phyloP scores from a whole-genome alignment of 2,329 filamentous ascomycete species.

The Ophiocordyceps polyrhachis-furcata region DNA sequence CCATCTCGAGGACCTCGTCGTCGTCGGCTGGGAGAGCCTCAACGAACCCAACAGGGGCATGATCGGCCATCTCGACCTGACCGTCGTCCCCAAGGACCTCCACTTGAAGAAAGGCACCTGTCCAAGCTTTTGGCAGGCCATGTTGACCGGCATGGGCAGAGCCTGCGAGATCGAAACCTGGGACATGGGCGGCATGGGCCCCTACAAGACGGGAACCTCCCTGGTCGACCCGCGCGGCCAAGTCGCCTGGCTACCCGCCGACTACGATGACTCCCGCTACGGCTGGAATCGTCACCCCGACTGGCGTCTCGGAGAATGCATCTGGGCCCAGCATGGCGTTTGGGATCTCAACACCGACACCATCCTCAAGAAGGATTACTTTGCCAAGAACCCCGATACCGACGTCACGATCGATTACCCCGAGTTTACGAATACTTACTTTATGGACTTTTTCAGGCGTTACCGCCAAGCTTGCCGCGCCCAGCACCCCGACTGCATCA shows the following conservation, averaged over 20 bases:
- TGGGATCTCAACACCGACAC: slow-evolving; percentile 73
- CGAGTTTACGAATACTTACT: slow-evolving; percentile 79
- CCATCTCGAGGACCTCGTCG: slow-evolving; percentile 66
- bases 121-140: slow-evolving; percentile 85
- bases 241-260: slow-evolving; percentile 63
- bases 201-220: slow-evolving; percentile 68
- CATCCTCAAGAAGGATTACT: slow-evolving; percentile 72
- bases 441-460: slow-evolving; percentile 65
- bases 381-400: slow-evolving; percentile 57
- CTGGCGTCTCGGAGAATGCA: slow-evolving; percentile 85
- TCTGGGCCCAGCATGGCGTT: slow-evolving; percentile 93
- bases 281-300: slow-evolving; percentile 73
- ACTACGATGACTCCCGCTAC: slow-evolving; percentile 73
- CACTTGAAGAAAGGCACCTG: slow-evolving; percentile 83
- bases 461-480: slow-evolving; percentile 58
- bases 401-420: slow-evolving; percentile 62
- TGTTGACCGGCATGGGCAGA: slow-evolving; percentile 77
- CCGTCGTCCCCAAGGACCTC: slow-evolving; percentile 66
- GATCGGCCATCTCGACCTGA: slow-evolving; percentile 67
- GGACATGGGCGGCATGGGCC: slow-evolving; percentile 86
- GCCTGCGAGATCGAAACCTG: slow-evolving; percentile 81
- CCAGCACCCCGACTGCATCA: slow-evolving; percentile 62
- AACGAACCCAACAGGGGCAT: slow-evolving; percentile 90
- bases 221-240: slow-evolving; percentile 79
- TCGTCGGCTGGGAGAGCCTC: slow-evolving; percentile 91